Evolutionary conservation across 306 rosid species (phyloP).

Genomic region (Vicia sativa): DNA sequence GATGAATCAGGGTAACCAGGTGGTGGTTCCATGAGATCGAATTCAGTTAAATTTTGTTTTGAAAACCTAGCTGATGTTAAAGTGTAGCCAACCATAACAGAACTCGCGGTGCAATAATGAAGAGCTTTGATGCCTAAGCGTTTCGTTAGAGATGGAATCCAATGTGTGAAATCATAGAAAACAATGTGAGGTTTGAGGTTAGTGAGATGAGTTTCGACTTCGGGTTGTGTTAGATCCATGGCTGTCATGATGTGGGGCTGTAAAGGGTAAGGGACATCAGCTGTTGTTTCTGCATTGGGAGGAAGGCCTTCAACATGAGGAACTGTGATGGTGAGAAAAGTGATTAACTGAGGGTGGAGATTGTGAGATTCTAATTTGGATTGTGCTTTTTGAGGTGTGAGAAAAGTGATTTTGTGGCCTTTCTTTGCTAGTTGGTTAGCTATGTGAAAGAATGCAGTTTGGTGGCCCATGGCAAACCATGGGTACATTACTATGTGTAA

Average conservation of each 20-base stretch:
- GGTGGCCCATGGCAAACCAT: constrained; percentile 45
- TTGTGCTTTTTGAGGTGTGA: constrained; percentile 30
- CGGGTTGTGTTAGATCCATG: constrained; percentile 35
- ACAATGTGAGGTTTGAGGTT: constrained; percentile 46
- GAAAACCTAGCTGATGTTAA: neutral
- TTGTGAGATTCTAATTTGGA: constrained; percentile 36
- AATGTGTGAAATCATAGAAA: constrained; percentile 45
- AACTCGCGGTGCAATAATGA: constrained; percentile 34
- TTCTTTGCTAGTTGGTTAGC: constrained; percentile 41
- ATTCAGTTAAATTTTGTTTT: neutral
- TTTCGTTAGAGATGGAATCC: constrained; percentile 37
- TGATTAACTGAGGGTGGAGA: constrained; percentile 36
- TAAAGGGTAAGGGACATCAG: constrained; percentile 41
- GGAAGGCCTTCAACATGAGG: constrained; percentile 48
- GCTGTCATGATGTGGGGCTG: constrained; percentile 41
- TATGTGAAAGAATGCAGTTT: constrained; percentile 39
- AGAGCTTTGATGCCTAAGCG: constrained; percentile 36
- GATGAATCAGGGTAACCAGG: constrained; percentile 42
- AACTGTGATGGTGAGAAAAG: constrained; percentile 36
- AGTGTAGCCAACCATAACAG: constrained; percentile 31
- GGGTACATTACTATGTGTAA: constrained; percentile 42
- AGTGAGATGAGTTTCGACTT: constrained; percentile 24
- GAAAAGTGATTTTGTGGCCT: constrained; percentile 43
- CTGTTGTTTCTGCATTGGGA: constrained; percentile 38
- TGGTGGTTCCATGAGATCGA: constrained; percentile 40